Evolutionary conservation across 2,329 filamentous ascomycete species (phyloP).

Genomic region (Arachnopeziza araneosa): DNA sequence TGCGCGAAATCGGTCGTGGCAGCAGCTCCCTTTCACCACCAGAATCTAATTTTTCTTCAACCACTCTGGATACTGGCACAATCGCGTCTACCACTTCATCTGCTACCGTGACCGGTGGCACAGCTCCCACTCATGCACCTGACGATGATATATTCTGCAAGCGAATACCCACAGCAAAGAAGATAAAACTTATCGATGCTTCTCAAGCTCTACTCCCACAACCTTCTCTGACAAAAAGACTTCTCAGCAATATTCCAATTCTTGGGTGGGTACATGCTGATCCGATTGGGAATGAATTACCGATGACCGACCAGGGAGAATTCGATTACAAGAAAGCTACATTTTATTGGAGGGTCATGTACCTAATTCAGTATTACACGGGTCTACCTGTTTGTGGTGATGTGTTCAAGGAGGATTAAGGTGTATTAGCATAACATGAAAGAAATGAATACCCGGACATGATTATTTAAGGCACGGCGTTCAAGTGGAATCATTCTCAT

Average conservation of each 20-base stretch:
- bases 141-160: constrained; percentile 38
- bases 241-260: constrained; percentile 62
- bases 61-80: constrained; percentile 54
- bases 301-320: constrained; percentile 63
- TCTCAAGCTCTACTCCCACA: constrained; percentile 67
- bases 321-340: constrained; percentile 71
- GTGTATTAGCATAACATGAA: not conserved
- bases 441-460: not conserved
- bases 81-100: constrained; percentile 32
- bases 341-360: constrained; percentile 63
- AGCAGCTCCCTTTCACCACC: constrained; percentile 25
- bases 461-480: not conserved
- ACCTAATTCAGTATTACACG: constrained; percentile 55
- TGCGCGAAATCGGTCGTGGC: constrained; percentile 25
- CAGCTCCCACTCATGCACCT: constrained; percentile 28
- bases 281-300: constrained; percentile 72
- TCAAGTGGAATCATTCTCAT: not conserved
- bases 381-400: constrained; percentile 53
- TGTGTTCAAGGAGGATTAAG: constrained; percentile 24
- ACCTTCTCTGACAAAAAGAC: constrained; percentile 56
- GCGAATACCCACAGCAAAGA: constrained; percentile 61
- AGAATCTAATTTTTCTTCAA: constrained; percentile 36
- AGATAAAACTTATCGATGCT: constrained; percentile 59
- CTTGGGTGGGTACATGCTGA: constrained; percentile 64
- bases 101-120: constrained; percentile 21